phyloP scores from a whole-genome alignment of 2,329 filamentous ascomycete genomes.

The Graphilbum sp. region DNA sequence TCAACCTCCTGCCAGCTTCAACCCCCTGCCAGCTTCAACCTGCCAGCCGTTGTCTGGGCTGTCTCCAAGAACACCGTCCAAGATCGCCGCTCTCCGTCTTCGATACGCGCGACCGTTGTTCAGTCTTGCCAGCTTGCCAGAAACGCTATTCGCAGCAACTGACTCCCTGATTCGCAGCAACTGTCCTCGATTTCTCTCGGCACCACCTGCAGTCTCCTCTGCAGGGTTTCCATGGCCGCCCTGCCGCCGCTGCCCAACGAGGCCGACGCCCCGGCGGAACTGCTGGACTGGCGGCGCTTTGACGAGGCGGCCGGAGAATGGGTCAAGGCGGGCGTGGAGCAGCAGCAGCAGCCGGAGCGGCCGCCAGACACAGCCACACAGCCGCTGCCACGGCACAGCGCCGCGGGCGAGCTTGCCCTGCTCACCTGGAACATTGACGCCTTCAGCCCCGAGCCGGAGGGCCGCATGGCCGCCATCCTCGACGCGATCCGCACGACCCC shows the following conservation, averaged over 20 bases:
- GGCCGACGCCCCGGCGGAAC: not conserved
- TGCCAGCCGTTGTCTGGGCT: no score
- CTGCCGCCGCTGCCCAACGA: not conserved
- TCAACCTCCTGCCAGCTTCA: no score
- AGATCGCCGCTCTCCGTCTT: no score
- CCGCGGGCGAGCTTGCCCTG: constrained; percentile 11
- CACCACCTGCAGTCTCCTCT: no score
- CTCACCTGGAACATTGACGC: constrained; percentile 19
- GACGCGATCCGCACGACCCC: constrained; percentile 9
- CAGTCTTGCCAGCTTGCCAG: no score
- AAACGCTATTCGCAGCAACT: no score
- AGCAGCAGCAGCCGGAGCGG: not conserved
- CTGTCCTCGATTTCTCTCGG: no score
- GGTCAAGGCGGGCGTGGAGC: not conserved
- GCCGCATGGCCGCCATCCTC: constrained; percentile 14
- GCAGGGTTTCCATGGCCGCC: not conserved
- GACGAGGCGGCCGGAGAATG: constrained; percentile 1
- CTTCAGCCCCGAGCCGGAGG: constrained; percentile 4
- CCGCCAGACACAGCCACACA: not conserved
- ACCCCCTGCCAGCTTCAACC: no score
- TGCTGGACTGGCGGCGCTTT: constrained; percentile 1
- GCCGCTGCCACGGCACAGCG: no score
- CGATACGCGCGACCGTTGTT: no score
- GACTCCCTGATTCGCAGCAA: not conserved
- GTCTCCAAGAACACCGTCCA: no score